phyloP scores from a whole-genome alignment of 805 yeast genomes.

The Myxozyma neotropica region DNA sequence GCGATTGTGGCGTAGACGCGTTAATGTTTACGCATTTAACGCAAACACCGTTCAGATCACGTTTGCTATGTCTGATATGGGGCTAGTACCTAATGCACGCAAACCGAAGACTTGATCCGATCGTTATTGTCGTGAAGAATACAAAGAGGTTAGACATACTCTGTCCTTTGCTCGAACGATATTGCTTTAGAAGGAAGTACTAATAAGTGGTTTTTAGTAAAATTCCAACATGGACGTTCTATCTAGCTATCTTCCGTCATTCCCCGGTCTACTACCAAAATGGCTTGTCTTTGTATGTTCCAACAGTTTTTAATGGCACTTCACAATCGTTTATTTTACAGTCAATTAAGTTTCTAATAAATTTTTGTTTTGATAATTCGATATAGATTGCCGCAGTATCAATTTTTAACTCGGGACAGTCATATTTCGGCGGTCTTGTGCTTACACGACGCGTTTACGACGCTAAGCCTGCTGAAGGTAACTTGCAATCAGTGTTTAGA shows the following conservation, averaged over 20 bases:
- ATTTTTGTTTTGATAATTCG: no score
- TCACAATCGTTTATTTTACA: background rate
- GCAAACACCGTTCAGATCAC: no score
- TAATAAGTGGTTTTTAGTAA: background rate
- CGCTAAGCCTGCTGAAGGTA: constrained; percentile 58
- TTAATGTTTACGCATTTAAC: no score
- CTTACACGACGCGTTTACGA: constrained; percentile 82
- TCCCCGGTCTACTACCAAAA: constrained; percentile 67
- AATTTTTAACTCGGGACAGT: constrained; percentile 84
- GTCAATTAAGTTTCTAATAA: background rate
- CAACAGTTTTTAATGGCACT: background rate
- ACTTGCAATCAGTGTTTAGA: no score
- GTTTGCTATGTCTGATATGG: no score
- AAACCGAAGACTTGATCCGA: no score
- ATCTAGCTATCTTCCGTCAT: constrained; percentile 45
- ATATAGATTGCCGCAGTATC: constrained; percentile 76
- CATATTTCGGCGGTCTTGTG: constrained; percentile 71
- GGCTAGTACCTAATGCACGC: no score
- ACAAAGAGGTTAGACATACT: no score
- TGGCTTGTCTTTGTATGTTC: constrained; percentile 66
- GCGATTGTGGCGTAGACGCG: no score
- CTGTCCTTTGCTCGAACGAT: no score
- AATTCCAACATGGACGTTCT: constrained; percentile 24
- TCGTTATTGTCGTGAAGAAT: no score
- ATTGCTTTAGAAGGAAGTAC: no score